Evolutionary conservation across 768 basidiomycete genomes (phyloP).

Genomic region (Xerocomellus chrysenteron): DNA sequence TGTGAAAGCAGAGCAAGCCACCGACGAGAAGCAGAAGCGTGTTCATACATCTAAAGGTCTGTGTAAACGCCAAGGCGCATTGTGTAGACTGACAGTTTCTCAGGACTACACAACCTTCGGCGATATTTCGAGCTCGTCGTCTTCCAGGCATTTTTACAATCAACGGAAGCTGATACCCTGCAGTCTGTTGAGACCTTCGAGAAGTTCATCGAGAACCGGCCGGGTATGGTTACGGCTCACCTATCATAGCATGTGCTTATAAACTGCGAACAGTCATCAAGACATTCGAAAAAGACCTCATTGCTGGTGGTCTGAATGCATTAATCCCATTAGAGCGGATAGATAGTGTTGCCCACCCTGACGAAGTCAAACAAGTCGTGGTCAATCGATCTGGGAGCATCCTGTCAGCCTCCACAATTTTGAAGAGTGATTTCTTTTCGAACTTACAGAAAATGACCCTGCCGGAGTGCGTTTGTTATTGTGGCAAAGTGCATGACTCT

Average conservation of each 20-base stretch:
- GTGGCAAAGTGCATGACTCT: constrained; percentile 1
- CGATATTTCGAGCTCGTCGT: constrained; percentile 85
- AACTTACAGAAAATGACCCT: constrained; percentile 96
- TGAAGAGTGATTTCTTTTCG: constrained; percentile 94
- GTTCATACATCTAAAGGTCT: constrained; percentile 70
- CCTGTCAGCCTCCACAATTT: constrained; percentile 85
- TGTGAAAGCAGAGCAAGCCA: constrained; percentile 70
- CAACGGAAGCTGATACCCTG: constrained; percentile 77
- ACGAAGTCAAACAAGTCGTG: constrained; percentile 88
- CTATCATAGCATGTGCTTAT: neutral
- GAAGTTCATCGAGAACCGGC: constrained; percentile 77
- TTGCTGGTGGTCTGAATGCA: constrained; percentile 72
- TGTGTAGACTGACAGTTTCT: constrained; percentile 6
- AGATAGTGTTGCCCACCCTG: constrained; percentile 77
- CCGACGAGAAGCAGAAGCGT: constrained; percentile 68
- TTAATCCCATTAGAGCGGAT: constrained; percentile 80
- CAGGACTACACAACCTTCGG: constrained; percentile 77
- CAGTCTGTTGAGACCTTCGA: constrained; percentile 75
- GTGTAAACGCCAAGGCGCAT: constrained; percentile 4
- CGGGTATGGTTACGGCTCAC: constrained; percentile 51
- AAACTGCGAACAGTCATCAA: constrained; percentile 67
- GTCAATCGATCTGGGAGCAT: constrained; percentile 81
- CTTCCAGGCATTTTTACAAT: constrained; percentile 88
- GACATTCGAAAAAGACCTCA: constrained; percentile 91
- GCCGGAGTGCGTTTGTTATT: constrained; percentile 64